Base-by-base conservation (phyloP, 768 basidiomycete genomes). In the Rhodotorula sphaerocarpa region DNA sequence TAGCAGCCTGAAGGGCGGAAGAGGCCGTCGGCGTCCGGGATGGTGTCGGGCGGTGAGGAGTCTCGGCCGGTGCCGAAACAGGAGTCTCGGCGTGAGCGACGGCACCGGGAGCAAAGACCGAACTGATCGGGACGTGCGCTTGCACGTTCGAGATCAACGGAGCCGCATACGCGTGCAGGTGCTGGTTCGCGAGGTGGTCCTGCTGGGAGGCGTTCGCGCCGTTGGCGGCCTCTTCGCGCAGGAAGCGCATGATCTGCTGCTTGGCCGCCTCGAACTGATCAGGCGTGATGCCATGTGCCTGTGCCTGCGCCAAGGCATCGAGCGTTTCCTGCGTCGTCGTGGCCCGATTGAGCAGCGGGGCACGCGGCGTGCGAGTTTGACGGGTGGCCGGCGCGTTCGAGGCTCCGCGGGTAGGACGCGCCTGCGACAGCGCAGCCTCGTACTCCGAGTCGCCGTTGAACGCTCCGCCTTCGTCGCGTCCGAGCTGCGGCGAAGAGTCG, bases 181-280 rank as follows among this genome's bases (percentile, higher is more conserved):
- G 43, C 15, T 7, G 25, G 45, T 46, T 16, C 7, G 10, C 23
- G 45, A 46, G 9, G n/a, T 41, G 45, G n/a, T n/a, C n/a, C 45
- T 5, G 16, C n/a, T 7, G n/a, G 9, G 45, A 28, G n/a, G 34
- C 14, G 33, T 9, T 5, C 33, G 33, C 5, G 21, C 7, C 11
- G 33, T 25, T 6, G 33, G 42, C 9, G 44, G 4, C 31, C 7
- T 25, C 39, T 5, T 4, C 43, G 30, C 52, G 52, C 14, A 64
- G 53, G 44, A 51, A 60, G 28, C 50, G 57, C 50, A 56, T 55
- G n/a, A 65, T 54, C 30, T 55, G 54, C 48, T 51, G 48, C 46
- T 57, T 52, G 14, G 59, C 64, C 16, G 50, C 31, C 50, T 66
- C 64, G 28, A 57, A 61, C 59, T 66, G 64, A 27, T 65, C 58